Conservation (phyloP, 2,329 filamentous ascomycete genomes). For the Lasiodiplodia hormozganensis region DNA sequence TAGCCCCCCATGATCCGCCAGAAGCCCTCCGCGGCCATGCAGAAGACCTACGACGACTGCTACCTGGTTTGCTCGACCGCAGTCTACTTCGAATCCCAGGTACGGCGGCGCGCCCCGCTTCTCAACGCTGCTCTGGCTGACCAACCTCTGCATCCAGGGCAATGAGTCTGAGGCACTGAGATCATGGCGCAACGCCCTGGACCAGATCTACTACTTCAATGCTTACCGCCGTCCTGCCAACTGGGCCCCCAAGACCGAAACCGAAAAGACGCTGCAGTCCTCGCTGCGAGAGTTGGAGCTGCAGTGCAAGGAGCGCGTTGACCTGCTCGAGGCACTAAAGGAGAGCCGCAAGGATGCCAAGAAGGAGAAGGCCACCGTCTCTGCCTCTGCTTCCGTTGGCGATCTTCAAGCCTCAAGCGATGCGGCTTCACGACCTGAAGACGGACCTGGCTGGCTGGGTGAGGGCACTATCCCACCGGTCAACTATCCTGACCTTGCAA, state of each 20-base stretch:
- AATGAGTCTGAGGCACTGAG: conserved; percentile 90
- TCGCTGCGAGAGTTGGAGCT: conserved; percentile 83
- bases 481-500: conserved; percentile 81
- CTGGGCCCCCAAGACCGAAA: conserved; percentile 77
- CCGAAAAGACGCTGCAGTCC: conserved; percentile 81
- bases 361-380: conserved; percentile 38
- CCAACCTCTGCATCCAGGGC: conserved; percentile 61
- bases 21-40: conserved; percentile 75
- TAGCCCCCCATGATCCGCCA: conserved; percentile 58
- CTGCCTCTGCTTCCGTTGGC: not conserved
- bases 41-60: conserved; percentile 97
- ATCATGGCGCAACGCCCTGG: conserved; percentile 87
- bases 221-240: conserved; percentile 74
- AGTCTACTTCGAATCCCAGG: conserved; percentile 94
- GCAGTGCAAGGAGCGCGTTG: conserved; percentile 92
- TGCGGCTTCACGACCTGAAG: conserved; percentile 26
- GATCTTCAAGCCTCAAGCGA: not conserved
- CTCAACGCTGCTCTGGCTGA: conserved; percentile 20
- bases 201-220: conserved; percentile 87
- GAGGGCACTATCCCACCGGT: conserved; percentile 82
- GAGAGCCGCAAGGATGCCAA: conserved; percentile 65
- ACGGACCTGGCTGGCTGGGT: conserved; percentile 70
- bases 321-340: conserved; percentile 81
- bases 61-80: conserved; percentile 95
- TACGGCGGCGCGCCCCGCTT: conserved; percentile 47